Conservation (phyloP, 306 rosid species). For the Erythrophleum fordii region DNA sequence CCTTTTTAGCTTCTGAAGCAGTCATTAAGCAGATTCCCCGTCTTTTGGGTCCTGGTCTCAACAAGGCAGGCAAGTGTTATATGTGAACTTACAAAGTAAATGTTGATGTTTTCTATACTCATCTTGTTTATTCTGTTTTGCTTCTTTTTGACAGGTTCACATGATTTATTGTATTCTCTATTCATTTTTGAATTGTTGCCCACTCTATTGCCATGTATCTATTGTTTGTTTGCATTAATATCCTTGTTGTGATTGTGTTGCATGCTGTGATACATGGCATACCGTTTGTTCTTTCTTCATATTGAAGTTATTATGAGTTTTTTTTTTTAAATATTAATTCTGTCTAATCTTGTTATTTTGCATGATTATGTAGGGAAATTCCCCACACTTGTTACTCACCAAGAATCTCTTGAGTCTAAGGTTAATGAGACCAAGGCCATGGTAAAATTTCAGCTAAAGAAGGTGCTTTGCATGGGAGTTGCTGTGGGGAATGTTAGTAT, state of each 20-base stretch:
- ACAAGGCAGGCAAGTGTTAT: constrained; percentile 67
- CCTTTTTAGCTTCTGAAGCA: constrained; percentile 75
- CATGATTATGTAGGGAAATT: constrained; percentile 53
- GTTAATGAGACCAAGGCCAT: constrained; percentile 68
- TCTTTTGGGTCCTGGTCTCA: constrained; percentile 77
- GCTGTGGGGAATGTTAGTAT: constrained; percentile 67
- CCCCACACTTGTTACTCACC: constrained; percentile 66
- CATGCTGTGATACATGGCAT: background rate
- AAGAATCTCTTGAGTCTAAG: constrained; percentile 68
- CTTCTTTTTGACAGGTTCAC: background rate
- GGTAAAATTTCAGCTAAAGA: constrained; percentile 71
- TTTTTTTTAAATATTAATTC: background rate
- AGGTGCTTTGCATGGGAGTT: constrained; percentile 77
- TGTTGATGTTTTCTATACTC: background rate
- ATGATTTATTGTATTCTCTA: background rate
- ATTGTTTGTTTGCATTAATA: background rate
- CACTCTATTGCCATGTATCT: background rate
- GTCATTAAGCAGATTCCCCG: constrained; percentile 78
- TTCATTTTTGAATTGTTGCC: background rate
- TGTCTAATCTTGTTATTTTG: background rate
- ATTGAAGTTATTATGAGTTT: background rate
- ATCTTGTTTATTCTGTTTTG: background rate
- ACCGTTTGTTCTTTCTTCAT: background rate
- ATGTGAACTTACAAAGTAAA: background rate
- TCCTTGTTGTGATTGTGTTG: background rate